Evolutionary conservation across 306 rosid genomes (phyloP).

Genomic region (Citrullus colocynthis): DNA sequence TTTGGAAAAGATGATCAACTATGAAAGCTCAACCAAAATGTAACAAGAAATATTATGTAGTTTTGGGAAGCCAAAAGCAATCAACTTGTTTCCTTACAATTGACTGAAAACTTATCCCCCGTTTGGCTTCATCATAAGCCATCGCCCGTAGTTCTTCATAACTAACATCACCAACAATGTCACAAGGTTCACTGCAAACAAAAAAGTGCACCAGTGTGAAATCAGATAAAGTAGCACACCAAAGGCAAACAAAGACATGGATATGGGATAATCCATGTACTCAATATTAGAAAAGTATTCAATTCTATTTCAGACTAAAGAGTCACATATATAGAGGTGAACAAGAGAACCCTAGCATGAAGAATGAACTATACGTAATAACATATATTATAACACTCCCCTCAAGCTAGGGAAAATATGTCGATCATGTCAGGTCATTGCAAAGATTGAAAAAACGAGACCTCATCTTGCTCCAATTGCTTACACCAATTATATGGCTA

Average conservation of each 20-base stretch:
- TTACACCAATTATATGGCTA: too few species aligned
- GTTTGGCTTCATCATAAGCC: constrained; percentile 78
- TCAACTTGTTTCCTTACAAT: constrained; percentile 46
- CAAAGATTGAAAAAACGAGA: too few species aligned
- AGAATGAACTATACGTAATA: too few species aligned
- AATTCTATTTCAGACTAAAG: too few species aligned
- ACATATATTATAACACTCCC: too few species aligned
- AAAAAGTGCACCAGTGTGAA: constrained; percentile 13
- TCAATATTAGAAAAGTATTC: too few species aligned
- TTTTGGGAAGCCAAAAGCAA: constrained; percentile 3
- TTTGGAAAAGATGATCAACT: neutral
- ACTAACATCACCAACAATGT: constrained; percentile 80
- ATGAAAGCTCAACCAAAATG: neutral
- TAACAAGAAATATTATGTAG: neutral
- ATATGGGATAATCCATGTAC: neutral
- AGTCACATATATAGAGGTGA: too few species aligned
- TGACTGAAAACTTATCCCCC: constrained; percentile 48
- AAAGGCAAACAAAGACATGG: neutral
- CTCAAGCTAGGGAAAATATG: too few species aligned
- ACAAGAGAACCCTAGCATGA: too few species aligned
- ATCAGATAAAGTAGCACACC: neutral
- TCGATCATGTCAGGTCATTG: too few species aligned
- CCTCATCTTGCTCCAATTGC: too few species aligned
- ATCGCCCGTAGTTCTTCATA: constrained; percentile 72
- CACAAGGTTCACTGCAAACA: constrained; percentile 60